Percentiles rank a stretch among this genome's conserved stretches.
Conservation (phyloP, 176 grass and related monocot genomes). For the Phragmites australis region DNA sequence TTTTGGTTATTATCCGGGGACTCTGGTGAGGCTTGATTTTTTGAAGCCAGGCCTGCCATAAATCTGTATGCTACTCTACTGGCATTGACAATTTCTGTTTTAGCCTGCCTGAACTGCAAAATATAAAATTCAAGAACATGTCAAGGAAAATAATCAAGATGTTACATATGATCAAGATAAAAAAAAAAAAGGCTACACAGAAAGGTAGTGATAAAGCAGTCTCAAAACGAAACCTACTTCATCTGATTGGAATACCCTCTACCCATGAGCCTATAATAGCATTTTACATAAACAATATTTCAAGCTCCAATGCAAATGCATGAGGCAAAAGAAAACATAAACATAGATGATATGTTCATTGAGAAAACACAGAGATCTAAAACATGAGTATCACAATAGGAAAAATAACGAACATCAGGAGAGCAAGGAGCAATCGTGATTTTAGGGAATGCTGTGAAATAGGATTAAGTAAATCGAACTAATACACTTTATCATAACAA, state of each 20-base stretch:
- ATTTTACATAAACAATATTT: neutral
- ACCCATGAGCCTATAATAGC: neutral
- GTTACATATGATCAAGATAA: neutral
- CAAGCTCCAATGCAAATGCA: conserved; percentile 6
- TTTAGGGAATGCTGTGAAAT: neutral
- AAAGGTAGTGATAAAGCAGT: neutral
- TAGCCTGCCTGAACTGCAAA: conserved; percentile 93
- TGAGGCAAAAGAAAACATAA: neutral
- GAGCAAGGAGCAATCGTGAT: conserved; percentile 3
- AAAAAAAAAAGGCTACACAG: neutral
- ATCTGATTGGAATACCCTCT: neutral
- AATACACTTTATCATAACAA: neutral
- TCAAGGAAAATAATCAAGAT: neutral
- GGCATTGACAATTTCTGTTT: conserved; percentile 89
- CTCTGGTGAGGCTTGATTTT: conserved; percentile 56
- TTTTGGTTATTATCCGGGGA: conserved; percentile 59
- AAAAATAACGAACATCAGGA: neutral
- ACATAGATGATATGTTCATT: neutral
- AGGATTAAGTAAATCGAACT: conserved; percentile 14
- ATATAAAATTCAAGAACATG: conserved; percentile 17
- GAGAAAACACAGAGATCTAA: neutral
- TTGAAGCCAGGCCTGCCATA: conserved; percentile 83
- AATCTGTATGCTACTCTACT: conserved; percentile 96
- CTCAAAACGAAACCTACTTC: neutral
- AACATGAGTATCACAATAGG: neutral